Percentiles rank a stretch among this genome's conserved stretches.
phyloP scores from a whole-genome alignment of 805 yeast genomes.

The Lipomyces sp. region DNA sequence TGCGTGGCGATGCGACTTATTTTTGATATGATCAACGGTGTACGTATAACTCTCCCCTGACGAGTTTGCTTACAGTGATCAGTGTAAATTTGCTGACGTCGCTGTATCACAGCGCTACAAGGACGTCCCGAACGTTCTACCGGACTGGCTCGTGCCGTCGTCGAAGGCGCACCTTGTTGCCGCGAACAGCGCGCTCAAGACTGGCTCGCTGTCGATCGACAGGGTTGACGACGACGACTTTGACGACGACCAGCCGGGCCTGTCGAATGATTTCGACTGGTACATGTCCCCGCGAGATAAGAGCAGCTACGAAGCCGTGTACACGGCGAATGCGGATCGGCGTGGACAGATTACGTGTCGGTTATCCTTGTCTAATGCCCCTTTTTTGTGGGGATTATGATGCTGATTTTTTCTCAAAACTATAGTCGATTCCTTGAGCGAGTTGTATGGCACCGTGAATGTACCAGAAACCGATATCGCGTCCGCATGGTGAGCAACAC shows the following conservation, averaged over 20 bases:
- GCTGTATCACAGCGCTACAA: conserved; percentile 25
- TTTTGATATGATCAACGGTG: conserved; percentile 84
- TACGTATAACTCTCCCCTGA: conserved; percentile 33
- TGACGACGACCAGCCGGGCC: conserved; percentile 63
- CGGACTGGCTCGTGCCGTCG: conserved; percentile 91
- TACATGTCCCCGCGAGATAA: conserved; percentile 89
- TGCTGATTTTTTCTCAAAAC: neutral
- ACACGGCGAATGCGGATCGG: conserved; percentile 67
- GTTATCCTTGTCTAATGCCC: no score
- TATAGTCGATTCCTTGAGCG: conserved; percentile 56
- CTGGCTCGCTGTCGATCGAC: conserved; percentile 32
- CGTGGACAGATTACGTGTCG: conserved; percentile 69
- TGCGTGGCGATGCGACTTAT: conserved; percentile 95
- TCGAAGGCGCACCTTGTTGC: conserved; percentile 80
- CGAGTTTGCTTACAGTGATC: neutral
- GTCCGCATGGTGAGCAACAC: conserved; percentile 79
- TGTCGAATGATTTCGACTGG: conserved; percentile 83
- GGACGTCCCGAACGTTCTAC: conserved; percentile 67
- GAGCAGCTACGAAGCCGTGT: conserved; percentile 71
- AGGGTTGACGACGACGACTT: conserved; percentile 37
- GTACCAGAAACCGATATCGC: conserved; percentile 83
- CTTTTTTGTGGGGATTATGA: neutral
- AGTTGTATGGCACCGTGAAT: conserved; percentile 65
- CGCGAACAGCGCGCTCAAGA: conserved; percentile 66
- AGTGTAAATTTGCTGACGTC: no score